These are phyloP conservation scores for Adansonia grandidieri DNA, from an alignment of 441 rosid species.

Conservation along the genomic window DNA sequence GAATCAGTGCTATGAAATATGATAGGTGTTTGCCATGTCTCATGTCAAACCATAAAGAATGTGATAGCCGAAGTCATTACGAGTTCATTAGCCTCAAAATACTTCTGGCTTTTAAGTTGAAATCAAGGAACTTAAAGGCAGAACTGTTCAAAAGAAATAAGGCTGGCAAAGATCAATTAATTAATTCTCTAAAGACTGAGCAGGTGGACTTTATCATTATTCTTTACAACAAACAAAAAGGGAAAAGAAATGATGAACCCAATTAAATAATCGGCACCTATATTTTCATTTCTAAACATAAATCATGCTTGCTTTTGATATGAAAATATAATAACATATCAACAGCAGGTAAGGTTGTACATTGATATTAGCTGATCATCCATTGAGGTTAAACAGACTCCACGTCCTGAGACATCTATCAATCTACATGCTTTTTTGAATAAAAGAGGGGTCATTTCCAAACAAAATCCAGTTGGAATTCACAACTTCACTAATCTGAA, in stretches of 20 bases:
- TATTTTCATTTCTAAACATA: conserved; percentile 15
- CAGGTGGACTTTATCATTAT: not conserved
- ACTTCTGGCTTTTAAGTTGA: not conserved
- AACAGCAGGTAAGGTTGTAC: not conserved
- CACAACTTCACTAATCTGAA: not conserved
- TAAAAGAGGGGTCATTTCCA: not conserved
- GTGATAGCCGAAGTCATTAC: not conserved
- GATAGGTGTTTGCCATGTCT: not conserved
- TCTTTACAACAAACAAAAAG: conserved; percentile 6
- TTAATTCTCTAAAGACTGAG: not conserved
- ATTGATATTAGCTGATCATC: not conserved
- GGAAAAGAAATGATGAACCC: not conserved
- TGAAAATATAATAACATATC: not conserved
- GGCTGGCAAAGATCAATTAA: not conserved
- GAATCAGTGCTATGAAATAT: conserved; percentile 15
- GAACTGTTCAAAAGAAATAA: not conserved
- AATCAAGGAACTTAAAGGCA: not conserved
- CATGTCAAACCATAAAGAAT: conserved; percentile 12
- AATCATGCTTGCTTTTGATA: not conserved
- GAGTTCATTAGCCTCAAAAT: not conserved
- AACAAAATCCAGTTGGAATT: conserved; percentile 10
- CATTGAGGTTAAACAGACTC: not conserved
- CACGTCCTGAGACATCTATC: not conserved
- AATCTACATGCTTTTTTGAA: conserved; percentile 15
- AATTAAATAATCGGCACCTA: conserved; percentile 8